These are phyloP conservation scores for Dictyophora rubrovolvata DNA, from an alignment of 768 basidiomycete genomes.

Conservation along the genomic window DNA sequence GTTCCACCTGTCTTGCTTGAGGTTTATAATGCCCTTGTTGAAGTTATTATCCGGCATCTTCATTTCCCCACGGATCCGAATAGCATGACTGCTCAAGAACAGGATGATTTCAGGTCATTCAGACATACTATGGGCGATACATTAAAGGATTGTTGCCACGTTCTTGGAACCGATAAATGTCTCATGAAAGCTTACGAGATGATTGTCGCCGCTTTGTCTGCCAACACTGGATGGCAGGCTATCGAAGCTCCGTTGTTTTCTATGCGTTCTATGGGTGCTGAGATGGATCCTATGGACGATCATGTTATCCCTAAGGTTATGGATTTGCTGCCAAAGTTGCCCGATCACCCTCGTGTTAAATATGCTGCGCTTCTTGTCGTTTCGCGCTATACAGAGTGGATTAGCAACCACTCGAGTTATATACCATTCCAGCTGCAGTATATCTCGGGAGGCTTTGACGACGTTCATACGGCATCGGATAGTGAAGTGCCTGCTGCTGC, in stretches of 20 bases:
- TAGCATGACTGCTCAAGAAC: constrained; percentile 67
- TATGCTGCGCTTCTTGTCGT: constrained; percentile 94
- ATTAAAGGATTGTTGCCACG: constrained; percentile 94
- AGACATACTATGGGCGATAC: constrained; percentile 99
- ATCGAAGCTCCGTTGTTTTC: constrained; percentile 97
- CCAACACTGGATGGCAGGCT: constrained; percentile 65
- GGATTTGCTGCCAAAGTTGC: constrained; percentile 85
- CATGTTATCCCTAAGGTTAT: constrained; percentile 91
- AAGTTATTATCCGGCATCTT: constrained; percentile 78
- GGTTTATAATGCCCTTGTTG: constrained; percentile 77
- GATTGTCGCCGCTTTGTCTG: constrained; percentile 63
- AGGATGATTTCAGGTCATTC: constrained; percentile 90
- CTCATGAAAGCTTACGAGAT: constrained; percentile 72
- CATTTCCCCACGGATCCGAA: constrained; percentile 75
- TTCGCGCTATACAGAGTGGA: constrained; percentile 95
- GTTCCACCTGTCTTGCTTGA: constrained; percentile 70
- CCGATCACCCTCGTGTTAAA: constrained; percentile 81
- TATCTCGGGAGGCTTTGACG: constrained; percentile 86
- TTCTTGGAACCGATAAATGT: constrained; percentile 81
- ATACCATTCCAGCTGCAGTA: constrained; percentile 81
- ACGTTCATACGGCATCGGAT: constrained; percentile 32
- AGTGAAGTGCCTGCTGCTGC: constrained; percentile 84
- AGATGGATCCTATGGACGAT: constrained; percentile 75
- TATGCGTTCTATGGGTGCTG: constrained; percentile 96
- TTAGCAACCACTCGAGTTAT: constrained; percentile 78